phyloP scores from a whole-genome alignment of 495 filamentous ascomycete species.

The Thermothielavioides terrestris region DNA sequence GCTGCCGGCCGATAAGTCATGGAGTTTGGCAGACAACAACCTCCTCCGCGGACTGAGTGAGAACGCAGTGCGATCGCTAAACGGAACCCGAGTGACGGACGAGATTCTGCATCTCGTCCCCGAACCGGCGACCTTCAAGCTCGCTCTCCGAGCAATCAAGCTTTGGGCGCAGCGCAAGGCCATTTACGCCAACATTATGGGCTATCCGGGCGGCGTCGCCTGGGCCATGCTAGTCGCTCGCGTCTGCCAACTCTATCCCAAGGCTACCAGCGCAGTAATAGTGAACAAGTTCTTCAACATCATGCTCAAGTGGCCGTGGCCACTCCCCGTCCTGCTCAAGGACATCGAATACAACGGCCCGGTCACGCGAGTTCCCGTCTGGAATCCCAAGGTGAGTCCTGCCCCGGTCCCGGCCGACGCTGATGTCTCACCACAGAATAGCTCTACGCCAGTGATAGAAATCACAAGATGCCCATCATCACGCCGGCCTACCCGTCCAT shows the following conservation, averaged over 20 bases:
- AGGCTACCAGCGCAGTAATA: slow-evolving; percentile 75
- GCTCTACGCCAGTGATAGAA: slow-evolving; percentile 72
- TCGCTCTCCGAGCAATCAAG: slow-evolving; percentile 84
- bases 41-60: slow-evolving; percentile 82
- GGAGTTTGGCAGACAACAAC: slow-evolving; percentile 67
- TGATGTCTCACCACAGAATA: slow-evolving; percentile 36
- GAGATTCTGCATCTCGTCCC: slow-evolving; percentile 85
- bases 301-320: slow-evolving; percentile 89
- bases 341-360: slow-evolving; percentile 74
- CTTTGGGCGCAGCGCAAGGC: slow-evolving; percentile 91
- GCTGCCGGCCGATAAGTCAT: slow-evolving; percentile 57
- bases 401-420: slow-evolving; percentile 1
- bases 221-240: slow-evolving; percentile 96
- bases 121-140: slow-evolving; percentile 76
- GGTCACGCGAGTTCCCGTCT: slow-evolving; percentile 60
- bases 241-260: slow-evolving; percentile 95
- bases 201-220: slow-evolving; percentile 92
- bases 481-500: slow-evolving; percentile 93
- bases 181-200: slow-evolving; percentile 90
- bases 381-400: slow-evolving; percentile 77
- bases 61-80: slow-evolving; percentile 75
- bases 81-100: slow-evolving; percentile 87
- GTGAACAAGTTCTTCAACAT: slow-evolving; percentile 90
- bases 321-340: slow-evolving; percentile 81
- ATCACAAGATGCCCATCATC: slow-evolving; percentile 93